Base-by-base conservation (phyloP, 2,329 filamentous ascomycete genomes). In the Diplocarpon mali region DNA sequence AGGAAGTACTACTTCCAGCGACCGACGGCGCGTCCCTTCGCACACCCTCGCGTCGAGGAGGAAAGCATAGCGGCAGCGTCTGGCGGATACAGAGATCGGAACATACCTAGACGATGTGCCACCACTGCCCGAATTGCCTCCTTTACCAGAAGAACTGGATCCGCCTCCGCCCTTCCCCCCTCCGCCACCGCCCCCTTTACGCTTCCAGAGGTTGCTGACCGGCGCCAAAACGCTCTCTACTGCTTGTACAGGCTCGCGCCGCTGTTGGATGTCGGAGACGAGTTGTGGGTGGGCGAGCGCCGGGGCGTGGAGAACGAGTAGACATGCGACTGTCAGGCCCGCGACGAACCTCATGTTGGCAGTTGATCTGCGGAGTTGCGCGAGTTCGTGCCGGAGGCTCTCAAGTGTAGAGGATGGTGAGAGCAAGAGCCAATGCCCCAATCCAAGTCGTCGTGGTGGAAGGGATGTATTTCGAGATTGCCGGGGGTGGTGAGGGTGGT, bases 171-270 rank as follows among this genome's bases (percentile, higher is more conserved):
- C 69, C 46, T 68, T 63, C 14, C 69, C 66, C 39, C 73, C 72
- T 10, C 71, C 64, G 8, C 73, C 73, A 6, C 76, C 76, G 38
- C 77, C 76, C 30, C 76, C 76, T 55, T 74, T 74, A 51, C 77
- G 69, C 66, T 77, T 79, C 65, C 68, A 78, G 16, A 80, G 61
- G 28, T 76, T 68, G 42, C 40, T 46, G 5, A 42, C 40, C 24
- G 53, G 53, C 28, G 38, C 39, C 20, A 41, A 40, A 11, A 45
- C 17, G 24, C 24, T 24, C 9, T 46, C 36, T n/a, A 40, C 41
- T 29, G 42, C 41, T 37, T 35, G 27, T 17, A 16, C 35, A 4
- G 41, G 34, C 41, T 56, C 55, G 41, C 55, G 52, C 36, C 44
- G 31, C 9, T 49, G 12, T 16, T 53, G 47, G 5, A 39, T 42